These are phyloP conservation scores for Atalantia buxifolia DNA, from an alignment of 345 rosid genomes.

Conservation along the genomic window DNA sequence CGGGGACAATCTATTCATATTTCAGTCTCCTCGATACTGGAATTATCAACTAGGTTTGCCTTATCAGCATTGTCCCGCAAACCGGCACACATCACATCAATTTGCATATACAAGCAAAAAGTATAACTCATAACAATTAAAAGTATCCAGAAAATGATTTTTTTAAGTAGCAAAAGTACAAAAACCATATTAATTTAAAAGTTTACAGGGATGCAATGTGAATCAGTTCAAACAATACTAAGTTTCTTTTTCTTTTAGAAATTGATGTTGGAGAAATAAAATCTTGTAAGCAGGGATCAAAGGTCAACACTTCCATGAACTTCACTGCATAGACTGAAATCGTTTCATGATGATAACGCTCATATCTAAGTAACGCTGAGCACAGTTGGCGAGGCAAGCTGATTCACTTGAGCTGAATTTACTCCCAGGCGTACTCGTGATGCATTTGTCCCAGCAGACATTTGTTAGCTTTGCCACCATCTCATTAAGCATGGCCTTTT, in stretches of 20 bases:
- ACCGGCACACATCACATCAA: neutral
- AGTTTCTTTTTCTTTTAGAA: neutral
- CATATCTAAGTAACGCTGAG: slow-evolving; percentile 80
- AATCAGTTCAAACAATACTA: neutral
- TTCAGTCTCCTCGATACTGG: neutral
- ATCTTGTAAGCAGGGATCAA: slow-evolving; percentile 6
- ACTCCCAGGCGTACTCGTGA: slow-evolving; percentile 76
- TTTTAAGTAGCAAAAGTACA: neutral
- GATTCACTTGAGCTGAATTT: slow-evolving; percentile 91
- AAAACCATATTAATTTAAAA: neutral
- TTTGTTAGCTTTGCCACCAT: slow-evolving; percentile 76
- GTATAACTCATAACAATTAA: neutral
- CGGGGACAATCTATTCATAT: neutral
- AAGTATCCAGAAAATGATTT: neutral
- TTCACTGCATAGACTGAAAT: slow-evolving; percentile 67
- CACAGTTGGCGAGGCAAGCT: slow-evolving; percentile 73
- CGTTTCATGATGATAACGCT: slow-evolving; percentile 74
- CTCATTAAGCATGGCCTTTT: slow-evolving; percentile 80
- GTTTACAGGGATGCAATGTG: neutral
- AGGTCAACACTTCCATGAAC: neutral
- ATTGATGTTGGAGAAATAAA: neutral
- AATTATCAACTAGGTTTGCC: neutral
- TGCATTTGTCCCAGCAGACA: slow-evolving; percentile 96
- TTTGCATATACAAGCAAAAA: neutral
- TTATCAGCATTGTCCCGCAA: neutral